Evolutionary conservation across 768 basidiomycete species (phyloP).

Genomic region (Suillus plorans): DNA sequence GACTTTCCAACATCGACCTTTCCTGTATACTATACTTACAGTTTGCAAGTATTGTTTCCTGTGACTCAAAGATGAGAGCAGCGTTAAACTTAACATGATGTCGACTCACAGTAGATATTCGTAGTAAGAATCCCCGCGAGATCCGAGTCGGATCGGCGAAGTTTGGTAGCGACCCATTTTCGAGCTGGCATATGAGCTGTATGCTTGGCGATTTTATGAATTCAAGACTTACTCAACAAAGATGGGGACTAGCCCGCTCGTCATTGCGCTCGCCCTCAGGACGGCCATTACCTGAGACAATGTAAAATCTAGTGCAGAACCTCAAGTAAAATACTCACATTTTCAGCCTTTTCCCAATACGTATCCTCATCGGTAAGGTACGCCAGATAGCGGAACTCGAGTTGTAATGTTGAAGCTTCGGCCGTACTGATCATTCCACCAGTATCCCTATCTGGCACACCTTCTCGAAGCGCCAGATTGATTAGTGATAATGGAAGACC

Average conservation of each 20-base stretch:
- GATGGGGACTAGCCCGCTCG: slow-evolving; percentile 79
- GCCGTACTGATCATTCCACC: slow-evolving; percentile 72
- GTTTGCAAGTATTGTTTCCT: slow-evolving; percentile 35
- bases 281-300: slow-evolving; percentile 60
- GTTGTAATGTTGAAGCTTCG: slow-evolving; percentile 85
- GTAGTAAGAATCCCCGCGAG: slow-evolving; percentile 92
- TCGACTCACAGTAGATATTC: slow-evolving; percentile 76
- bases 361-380: slow-evolving; percentile 70
- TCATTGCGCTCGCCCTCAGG: slow-evolving; percentile 59
- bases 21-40: slow-evolving; percentile 17
- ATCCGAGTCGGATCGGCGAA: slow-evolving; percentile 84
- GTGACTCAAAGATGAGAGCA: slow-evolving; percentile 4
- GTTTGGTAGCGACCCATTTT: slow-evolving; percentile 52
- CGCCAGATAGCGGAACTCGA: slow-evolving; percentile 89
- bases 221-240: slow-evolving; percentile 66
- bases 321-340: slow-evolving; percentile 38
- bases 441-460: slow-evolving; percentile 59
- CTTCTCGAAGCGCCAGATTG: slow-evolving; percentile 65
- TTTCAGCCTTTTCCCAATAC: slow-evolving; percentile 83
- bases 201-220: background rate
- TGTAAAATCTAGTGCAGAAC: background rate
- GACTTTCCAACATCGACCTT: background rate
- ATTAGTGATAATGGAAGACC: slow-evolving; percentile 81
- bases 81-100: background rate
- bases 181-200: slow-evolving; percentile 36